Percentiles rank a stretch among this genome's conserved stretches.
Conservation (phyloP, 768 basidiomycete species). For the Rhodotorula taiwanensis region DNA sequence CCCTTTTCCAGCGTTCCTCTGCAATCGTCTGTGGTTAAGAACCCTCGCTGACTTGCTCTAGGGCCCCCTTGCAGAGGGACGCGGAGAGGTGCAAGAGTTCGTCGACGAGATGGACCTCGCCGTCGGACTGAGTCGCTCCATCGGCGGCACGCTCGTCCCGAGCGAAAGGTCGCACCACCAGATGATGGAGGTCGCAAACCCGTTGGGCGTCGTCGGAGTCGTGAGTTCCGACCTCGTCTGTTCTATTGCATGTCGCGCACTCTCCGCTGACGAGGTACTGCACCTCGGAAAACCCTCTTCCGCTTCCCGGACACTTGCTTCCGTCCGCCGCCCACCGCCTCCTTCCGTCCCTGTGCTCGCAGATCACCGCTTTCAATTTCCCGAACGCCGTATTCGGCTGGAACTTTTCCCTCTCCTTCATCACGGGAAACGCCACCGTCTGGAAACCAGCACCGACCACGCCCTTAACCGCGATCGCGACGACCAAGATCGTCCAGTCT, state of each 20-base stretch:
- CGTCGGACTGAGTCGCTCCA: conserved; percentile 27
- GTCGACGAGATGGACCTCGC: conserved; percentile 36
- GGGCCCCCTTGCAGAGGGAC: conserved; percentile 21
- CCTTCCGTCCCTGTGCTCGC: not conserved
- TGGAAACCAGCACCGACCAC: conserved; percentile 94
- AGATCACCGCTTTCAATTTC: conserved; percentile 88
- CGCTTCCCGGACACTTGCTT: not conserved
- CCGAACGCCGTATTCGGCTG: conserved; percentile 81
- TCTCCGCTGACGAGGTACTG: conserved; percentile 35
- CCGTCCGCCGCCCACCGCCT: not conserved
- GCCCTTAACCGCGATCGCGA: conserved; percentile 66
- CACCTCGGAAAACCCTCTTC: conserved; percentile 48
- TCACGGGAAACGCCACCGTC: conserved; percentile 83
- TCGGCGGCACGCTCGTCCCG: conserved; percentile 29
- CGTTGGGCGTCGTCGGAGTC: conserved; percentile 59
- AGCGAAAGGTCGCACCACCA: conserved; percentile 51
- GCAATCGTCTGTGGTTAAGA: not conserved
- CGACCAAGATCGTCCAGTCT: conserved; percentile 71
- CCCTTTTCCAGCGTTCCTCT: no score
- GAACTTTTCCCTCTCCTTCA: conserved; percentile 82
- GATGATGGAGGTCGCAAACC: conserved; percentile 67
- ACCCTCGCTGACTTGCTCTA: not conserved
- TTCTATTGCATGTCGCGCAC: no score
- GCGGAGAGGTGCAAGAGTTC: conserved; percentile 33
- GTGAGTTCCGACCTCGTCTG: no score